Evolutionary conservation across 2,329 filamentous ascomycete genomes (phyloP), one percentile per base, ranked within the genome.

Genomic region (Alternaria viburni): DNA sequence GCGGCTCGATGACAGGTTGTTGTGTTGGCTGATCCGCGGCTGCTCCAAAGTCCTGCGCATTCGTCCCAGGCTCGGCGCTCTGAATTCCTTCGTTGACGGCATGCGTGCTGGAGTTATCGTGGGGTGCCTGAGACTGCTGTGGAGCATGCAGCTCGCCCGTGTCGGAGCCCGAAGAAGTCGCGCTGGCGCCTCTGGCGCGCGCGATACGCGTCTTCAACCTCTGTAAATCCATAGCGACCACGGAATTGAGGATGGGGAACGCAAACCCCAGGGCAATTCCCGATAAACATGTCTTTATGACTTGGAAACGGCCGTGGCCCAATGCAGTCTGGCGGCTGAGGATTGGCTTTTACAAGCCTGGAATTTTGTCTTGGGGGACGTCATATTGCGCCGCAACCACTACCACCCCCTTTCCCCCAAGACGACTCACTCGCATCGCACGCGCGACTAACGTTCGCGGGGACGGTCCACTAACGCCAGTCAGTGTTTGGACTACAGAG

Each of bases 41-140:
- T 15, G 58, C 62, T 17, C 76, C 77, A 61, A 78, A 80, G 61
- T 80, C 77, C 62, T 68, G 74, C n/a, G 77, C 74, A 44, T 70
- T 66, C 2, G 75, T 75, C 6, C 74, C 75, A 10, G 74, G 71
- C 36, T 71, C 67, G 6, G 69, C 68, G 5, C 73, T 69, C n/a
- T 71, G 44, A 32, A 71, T 67, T 32, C 76, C 77, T 51, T 79
- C 76, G 46, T 78, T 77, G 26, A 78, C 74, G 26, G 69, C 76
- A 17, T 69, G 69, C 11, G 71, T 75, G 57, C 71, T 76, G 30
- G 74, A 72, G 54, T 76, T 76, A 67, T 79, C 76, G 54, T 76
- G 67, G 11, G 74, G 71, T 23, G 71, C 67, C 10, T 74, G 71
- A 10, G 69, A 69, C 17, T 71, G 72, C 36, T 77, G 75, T 32